A percentile compares a stretch with the other conserved stretches of the same genome.
phyloP scores from a whole-genome alignment of 2,329 filamentous ascomycete genomes.

The Sporothrix curviconia region DNA sequence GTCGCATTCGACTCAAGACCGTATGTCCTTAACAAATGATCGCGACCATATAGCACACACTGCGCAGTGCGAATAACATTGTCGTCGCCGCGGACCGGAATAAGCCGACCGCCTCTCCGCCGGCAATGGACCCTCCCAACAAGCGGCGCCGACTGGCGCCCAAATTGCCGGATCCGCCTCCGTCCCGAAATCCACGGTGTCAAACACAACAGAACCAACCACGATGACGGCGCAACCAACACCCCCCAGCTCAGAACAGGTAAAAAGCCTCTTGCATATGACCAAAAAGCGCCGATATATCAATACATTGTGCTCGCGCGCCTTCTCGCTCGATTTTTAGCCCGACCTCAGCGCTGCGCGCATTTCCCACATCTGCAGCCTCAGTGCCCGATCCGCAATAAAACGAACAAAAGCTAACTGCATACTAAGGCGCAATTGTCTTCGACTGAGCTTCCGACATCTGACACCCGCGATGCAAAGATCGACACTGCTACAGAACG shows the following conservation, averaged over 20 bases:
- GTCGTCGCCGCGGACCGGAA: not conserved
- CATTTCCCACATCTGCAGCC: not conserved
- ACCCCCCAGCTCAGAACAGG: conserved; percentile 19
- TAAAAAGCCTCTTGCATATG: not conserved
- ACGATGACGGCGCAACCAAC: conserved; percentile 17
- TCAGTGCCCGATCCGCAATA: not conserved
- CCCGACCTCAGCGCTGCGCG: not conserved
- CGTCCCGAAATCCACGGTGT: not conserved
- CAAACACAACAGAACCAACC: not conserved
- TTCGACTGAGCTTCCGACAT: conserved; percentile 11
- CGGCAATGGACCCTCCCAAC: conserved; percentile 24
- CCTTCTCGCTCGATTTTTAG: not conserved
- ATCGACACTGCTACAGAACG: conserved; percentile 32
- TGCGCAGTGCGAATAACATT: conserved; percentile 2
- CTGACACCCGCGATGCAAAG: conserved; percentile 13
- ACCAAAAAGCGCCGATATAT: not conserved
- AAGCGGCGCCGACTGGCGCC: conserved; percentile 26
- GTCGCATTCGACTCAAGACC: conserved; percentile 7
- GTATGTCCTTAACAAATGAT: conserved; percentile 11
- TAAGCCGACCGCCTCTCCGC: not conserved
- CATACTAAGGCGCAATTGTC: conserved; percentile 10
- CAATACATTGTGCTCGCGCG: not conserved
- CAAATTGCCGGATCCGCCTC: conserved; percentile 23
- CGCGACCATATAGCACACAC: not conserved
- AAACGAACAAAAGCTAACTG: not conserved